Evolutionary conservation across 1,139 yeast genomes (phyloP).

Genomic region (Kodamaea arcana): DNA sequence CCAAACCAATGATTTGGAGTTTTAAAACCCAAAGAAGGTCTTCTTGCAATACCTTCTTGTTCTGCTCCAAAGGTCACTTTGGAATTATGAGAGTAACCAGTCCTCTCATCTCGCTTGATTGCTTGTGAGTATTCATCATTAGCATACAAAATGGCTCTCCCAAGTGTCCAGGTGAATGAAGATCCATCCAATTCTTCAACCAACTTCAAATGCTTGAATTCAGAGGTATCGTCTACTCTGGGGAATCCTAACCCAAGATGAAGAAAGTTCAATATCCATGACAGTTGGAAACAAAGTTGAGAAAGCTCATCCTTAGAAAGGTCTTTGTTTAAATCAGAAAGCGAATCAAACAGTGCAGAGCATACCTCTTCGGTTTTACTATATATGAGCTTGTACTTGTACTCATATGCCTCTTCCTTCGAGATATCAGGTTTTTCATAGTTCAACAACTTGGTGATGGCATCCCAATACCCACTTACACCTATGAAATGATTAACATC

Average conservation of each 20-base stretch:
- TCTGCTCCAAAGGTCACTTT: conserved; percentile 46
- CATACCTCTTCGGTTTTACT: conserved; percentile 47
- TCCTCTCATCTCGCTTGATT: background rate
- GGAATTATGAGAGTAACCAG: background rate
- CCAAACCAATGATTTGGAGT: conserved; percentile 52
- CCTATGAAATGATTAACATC: conserved; percentile 68
- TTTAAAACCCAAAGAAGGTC: conserved; percentile 30
- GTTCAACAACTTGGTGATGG: conserved; percentile 47
- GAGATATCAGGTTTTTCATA: conserved; percentile 15
- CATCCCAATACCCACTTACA: conserved; percentile 81
- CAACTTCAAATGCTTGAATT: conserved; percentile 51
- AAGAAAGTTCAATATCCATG: conserved; percentile 68
- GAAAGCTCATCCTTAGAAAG: conserved; percentile 24
- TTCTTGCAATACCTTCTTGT: conserved; percentile 33
- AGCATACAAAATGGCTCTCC: conserved; percentile 67
- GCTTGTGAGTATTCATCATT: conserved; percentile 35
- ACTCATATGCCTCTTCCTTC: conserved; percentile 10
- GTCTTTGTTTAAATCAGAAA: conserved; percentile 37
- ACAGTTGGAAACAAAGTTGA: conserved; percentile 32
- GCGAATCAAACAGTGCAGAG: conserved; percentile 32
- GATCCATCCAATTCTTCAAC: conserved; percentile 62
- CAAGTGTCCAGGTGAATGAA: conserved; percentile 80
- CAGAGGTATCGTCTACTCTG: conserved; percentile 36
- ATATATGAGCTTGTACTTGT: conserved; percentile 39
- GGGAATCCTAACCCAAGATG: conserved; percentile 77